Conservation (phyloP, 2,329 filamentous ascomycete species). For the Colletotrichum lupini region DNA sequence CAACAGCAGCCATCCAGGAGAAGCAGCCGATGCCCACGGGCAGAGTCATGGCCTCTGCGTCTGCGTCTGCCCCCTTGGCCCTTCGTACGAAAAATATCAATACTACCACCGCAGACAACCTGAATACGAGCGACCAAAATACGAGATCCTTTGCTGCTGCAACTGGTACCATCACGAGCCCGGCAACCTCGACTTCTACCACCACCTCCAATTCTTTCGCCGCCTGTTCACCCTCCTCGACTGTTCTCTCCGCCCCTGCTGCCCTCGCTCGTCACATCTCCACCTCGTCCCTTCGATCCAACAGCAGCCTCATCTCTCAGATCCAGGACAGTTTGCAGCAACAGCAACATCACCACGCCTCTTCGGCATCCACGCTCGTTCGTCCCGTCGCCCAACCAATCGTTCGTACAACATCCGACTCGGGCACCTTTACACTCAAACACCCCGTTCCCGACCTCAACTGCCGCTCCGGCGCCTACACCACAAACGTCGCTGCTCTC, state of each 20-base stretch:
- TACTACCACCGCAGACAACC: constrained; percentile 3
- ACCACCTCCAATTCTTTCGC: constrained; percentile 22
- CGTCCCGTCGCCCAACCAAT: constrained; percentile 51
- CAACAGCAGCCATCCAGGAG: neutral
- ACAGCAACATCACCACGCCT: constrained; percentile 27
- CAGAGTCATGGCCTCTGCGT: neutral
- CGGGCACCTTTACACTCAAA: constrained; percentile 56
- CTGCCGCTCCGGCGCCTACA: constrained; percentile 69
- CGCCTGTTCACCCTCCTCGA: constrained; percentile 20
- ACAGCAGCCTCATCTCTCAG: constrained; percentile 37
- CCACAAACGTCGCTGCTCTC: constrained; percentile 77
- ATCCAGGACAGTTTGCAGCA: constrained; percentile 36
- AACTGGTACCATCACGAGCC: constrained; percentile 18
- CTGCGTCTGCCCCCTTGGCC: constrained; percentile 16
- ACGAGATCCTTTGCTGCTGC: neutral
- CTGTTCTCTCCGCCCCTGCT: constrained; percentile 26
- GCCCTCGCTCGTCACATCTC: constrained; percentile 26
- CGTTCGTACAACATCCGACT: constrained; percentile 58
- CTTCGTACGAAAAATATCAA: constrained; percentile 28
- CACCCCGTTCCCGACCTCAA: constrained; percentile 73
- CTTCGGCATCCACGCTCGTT: constrained; percentile 8
- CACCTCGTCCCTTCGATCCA: constrained; percentile 27
- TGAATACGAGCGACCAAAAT: constrained; percentile 22
- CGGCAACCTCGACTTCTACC: constrained; percentile 15
- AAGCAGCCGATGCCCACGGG: neutral